Evolutionary conservation across 345 rosid genomes (phyloP).

Genomic region (Gynandropsis gynandra): DNA sequence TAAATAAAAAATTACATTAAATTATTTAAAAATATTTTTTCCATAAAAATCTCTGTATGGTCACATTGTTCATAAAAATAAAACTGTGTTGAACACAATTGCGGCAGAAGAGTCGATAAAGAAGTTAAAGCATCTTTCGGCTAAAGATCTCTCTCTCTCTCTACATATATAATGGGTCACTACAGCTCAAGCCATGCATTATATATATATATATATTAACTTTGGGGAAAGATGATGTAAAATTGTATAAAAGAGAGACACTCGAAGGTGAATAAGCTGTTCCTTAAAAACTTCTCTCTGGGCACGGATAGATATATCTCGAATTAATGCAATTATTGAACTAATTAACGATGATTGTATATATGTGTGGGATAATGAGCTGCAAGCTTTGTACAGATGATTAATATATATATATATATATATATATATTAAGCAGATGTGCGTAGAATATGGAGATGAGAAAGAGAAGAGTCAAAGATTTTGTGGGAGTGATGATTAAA

Average conservation of each 20-base stretch:
- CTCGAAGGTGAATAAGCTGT: too few relatives aligned
- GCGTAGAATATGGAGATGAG: slow-evolving; percentile 1
- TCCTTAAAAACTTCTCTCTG: too few relatives aligned
- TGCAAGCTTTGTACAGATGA: too few relatives aligned
- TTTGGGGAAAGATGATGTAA: not conserved
- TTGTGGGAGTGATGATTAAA: slow-evolving; percentile 31
- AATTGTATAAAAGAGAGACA: slow-evolving; percentile 9
- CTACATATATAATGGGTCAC: slow-evolving; percentile 13
- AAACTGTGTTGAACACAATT: not conserved
- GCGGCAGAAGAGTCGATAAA: slow-evolving; percentile 11
- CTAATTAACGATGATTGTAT: too few relatives aligned
- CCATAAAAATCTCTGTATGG: not conserved
- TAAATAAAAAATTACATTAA: not conserved
- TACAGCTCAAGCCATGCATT: slow-evolving; percentile 14
- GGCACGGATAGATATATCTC: too few relatives aligned
- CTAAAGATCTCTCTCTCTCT: not conserved
- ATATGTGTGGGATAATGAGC: too few relatives aligned
- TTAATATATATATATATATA: slow-evolving; percentile 14
- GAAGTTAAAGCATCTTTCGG: slow-evolving; percentile 12
- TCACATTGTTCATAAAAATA: slow-evolving; percentile 3
- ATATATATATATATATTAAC: slow-evolving; percentile 12
- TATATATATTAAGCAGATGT: slow-evolving; percentile 9
- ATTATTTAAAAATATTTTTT: not conserved
- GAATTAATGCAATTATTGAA: not conserved
- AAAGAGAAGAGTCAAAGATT: slow-evolving; percentile 24